Base-by-base conservation (phyloP, 2,329 filamentous ascomycete species). In the Aspergillus persii region DNA sequence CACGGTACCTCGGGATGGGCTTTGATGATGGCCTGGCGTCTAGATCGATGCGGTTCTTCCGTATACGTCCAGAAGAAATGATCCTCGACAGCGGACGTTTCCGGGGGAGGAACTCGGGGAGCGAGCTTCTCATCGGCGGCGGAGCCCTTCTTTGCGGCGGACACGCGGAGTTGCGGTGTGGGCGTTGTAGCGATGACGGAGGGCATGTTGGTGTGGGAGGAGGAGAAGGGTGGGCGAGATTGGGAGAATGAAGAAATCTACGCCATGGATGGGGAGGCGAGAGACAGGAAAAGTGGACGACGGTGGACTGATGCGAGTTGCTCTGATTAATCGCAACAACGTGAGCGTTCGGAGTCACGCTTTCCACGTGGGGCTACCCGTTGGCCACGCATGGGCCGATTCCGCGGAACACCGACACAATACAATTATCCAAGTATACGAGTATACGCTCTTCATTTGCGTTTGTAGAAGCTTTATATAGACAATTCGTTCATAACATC, bases 41-140 rank as follows among this genome's bases (percentile, higher is more conserved):
- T 84, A 33, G 94, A 95, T 67, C 92, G 87, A 78, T 99, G 95
- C 62, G 95, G 95, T 79, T 99, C 95, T 76, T 99, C 95, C 8
- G 95, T 97, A 74, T 99, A 98, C 46, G 95, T 96, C 95, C 96
- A 98, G 80, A 96, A 96, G 83, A 98, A 98, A 75, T 88, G 84
- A 63, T 87, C 79, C 15, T 79, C 77, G 7, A 74, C 70, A 4
- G 70, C 65, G 41, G 72, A 71, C 33, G 64, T 56, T 49, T 71
- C 66, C 36, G 74, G 71, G 53, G 74, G 71, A 50, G 71, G 59
- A 52, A 68, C 67, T 67, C 68, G 67, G 50, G 63, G 49, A 12
- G 69, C 64, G 18, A 61, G 53, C 41, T 67, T 54, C 27, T 67
- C 62, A 57, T 60, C 53, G 18, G 58, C 54, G 15, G 58, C 54